Base-by-base conservation (phyloP, 2,329 filamentous ascomycete species). In the Cercospora brassicicola region DNA sequence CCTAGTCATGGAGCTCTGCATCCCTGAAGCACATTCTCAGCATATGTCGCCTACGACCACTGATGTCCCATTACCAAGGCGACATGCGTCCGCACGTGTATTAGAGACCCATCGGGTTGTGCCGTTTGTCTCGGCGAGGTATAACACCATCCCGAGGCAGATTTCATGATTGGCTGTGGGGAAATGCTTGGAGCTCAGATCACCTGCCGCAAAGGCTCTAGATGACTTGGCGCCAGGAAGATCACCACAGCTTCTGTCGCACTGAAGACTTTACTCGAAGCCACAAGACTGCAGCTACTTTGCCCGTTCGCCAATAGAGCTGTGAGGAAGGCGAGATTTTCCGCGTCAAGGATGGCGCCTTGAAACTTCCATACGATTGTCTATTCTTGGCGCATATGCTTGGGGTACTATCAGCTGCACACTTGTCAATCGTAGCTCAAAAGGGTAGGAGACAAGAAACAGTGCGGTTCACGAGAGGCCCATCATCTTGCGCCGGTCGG, bases 401-500 rank as follows among this genome's bases (percentile, higher is more conserved):
- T 63, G 33, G 23, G 39, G 60, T 57, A 26, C 65, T 59, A 59
- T 53, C 59, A 62, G 59, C 51, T 63, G 11, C 42, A 20, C 28
- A 31, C 65, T 48, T 31, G 63, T 59, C 59, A 55, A 63, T 67
- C 65, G 33, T 42, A 26, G 45, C 65, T 57, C 31, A 59, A 67
- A 62, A 13, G 30, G 55, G 65, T 45, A 67, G 65, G 65, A 67
- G 65, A 63, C 33, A 67, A 67, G 65, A 67, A 53, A 48, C 48
- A 28, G 31, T 26, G 55, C 42, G 64, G 48, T 56, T 11, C 33
- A 59, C 23, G 53, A 55, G 23, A 42, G 42, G 26, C 7, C 26
- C 13, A 20, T 31, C 26, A 28, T 53, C n/a, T 51, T 53, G 26
- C 6, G 45, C 39, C 39, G 60, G 42, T 26, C 36, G 39, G 60